These are phyloP conservation scores for Pleurotus giganteus DNA, from an alignment of 768 basidiomycete species.

Conservation along the genomic window DNA sequence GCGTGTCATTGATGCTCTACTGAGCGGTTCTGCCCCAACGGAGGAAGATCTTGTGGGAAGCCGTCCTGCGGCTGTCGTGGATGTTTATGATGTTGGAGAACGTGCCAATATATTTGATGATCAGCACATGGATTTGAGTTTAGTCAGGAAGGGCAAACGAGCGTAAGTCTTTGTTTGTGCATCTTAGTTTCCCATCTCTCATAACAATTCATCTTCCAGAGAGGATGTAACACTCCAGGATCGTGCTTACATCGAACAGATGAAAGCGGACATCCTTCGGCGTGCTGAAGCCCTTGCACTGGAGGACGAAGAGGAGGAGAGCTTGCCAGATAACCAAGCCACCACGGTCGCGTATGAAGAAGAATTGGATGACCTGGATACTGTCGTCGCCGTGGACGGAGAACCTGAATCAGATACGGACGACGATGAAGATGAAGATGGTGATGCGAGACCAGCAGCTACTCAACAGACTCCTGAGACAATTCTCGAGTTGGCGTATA, in stretches of 20 bases:
- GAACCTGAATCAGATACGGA: slow-evolving; percentile 44
- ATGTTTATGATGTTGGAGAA: slow-evolving; percentile 6
- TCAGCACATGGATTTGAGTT: slow-evolving; percentile 61
- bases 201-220: slow-evolving; percentile 18
- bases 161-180: slow-evolving; percentile 36
- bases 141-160: slow-evolving; percentile 64
- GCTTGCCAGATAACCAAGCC: slow-evolving; percentile 20
- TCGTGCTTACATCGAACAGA: slow-evolving; percentile 58
- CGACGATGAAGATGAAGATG: slow-evolving; percentile 31
- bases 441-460: slow-evolving; percentile 25
- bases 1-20: slow-evolving; percentile 63
- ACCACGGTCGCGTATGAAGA: slow-evolving; percentile 45
- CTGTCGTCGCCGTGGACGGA: slow-evolving; percentile 58
- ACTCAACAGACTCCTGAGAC: slow-evolving; percentile 46
- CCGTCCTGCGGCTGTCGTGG: slow-evolving; percentile 7
- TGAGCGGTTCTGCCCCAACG: slow-evolving; percentile 67
- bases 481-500: slow-evolving; percentile 74
- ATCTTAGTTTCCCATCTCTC: background rate
- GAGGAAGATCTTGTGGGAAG: slow-evolving; percentile 21
- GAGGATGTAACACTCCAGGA: slow-evolving; percentile 54
- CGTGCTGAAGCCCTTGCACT: slow-evolving; percentile 66
- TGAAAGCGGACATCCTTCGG: slow-evolving; percentile 83
- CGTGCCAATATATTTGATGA: slow-evolving; percentile 77
- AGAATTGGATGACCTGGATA: slow-evolving; percentile 31
- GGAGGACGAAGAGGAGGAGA: slow-evolving; percentile 61